Percentiles rank a stretch among this genome's conserved stretches.
These are phyloP conservation scores for Noccaea bulbosa DNA, from an alignment of 345 rosid genomes.

Conservation along the genomic window DNA sequence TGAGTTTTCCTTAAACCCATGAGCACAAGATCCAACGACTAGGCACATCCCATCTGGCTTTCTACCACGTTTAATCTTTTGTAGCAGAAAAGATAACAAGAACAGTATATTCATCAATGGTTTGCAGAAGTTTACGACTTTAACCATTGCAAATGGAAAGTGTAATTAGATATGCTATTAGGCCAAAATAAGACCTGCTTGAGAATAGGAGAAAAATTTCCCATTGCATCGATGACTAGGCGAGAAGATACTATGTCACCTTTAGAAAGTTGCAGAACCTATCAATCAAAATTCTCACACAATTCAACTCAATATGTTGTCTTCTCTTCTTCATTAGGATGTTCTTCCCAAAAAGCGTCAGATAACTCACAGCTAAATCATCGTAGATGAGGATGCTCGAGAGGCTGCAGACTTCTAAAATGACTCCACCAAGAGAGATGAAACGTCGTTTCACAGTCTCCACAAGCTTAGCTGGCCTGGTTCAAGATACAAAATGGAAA, in stretches of 20 bases:
- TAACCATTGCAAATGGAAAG: background rate
- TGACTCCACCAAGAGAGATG: constrained; percentile 76
- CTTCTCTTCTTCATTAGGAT: background rate
- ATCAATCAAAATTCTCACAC: constrained; percentile 4
- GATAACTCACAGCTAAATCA: constrained; percentile 75
- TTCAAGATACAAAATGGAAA: constrained; percentile 16
- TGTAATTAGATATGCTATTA: background rate
- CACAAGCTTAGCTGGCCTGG: constrained; percentile 87
- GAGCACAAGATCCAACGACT: constrained; percentile 95
- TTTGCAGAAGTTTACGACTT: background rate
- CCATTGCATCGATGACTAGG: constrained; percentile 90
- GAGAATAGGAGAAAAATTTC: constrained; percentile 90
- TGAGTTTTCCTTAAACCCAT: constrained; percentile 74
- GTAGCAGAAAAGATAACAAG: constrained; percentile 28
- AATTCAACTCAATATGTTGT: constrained; percentile 16
- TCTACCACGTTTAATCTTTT: constrained; percentile 73
- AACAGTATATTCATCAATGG: constrained; percentile 10
- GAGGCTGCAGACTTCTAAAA: constrained; percentile 76
- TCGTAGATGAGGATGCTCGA: constrained; percentile 62
- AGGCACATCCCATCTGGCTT: constrained; percentile 98
- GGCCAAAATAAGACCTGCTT: constrained; percentile 65
- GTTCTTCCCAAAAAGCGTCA: background rate
- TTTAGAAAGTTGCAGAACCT: constrained; percentile 74
- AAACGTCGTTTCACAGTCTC: constrained; percentile 80
- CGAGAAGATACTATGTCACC: constrained; percentile 67